Base-by-base conservation (phyloP, 2,329 filamentous ascomycete species). In the Penicillium sp. region DNA sequence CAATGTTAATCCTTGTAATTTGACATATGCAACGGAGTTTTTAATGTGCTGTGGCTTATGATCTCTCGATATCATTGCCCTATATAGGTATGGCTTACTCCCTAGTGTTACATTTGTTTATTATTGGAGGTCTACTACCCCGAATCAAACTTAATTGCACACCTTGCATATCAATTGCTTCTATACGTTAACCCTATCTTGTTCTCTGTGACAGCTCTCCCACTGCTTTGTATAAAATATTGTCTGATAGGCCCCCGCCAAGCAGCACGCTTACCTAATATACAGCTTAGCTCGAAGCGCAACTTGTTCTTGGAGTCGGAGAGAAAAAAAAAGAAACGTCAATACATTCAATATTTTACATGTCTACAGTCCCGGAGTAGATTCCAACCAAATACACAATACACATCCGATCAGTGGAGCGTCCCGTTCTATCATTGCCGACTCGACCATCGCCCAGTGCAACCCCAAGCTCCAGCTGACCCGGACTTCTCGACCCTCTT, bases 391-490 rank as follows among this genome's bases (percentile, higher is more conserved):
- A 29, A 35, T 13, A 37, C 25, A 31, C 23, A 50, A 38, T 17
- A 15, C 21, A 41, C 5, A 17, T n/a, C 41, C n/a, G 29, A 60
- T 54, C 57, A 53, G 52, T 54, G 40, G 56, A 49, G 52, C 45
- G 50, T 40, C 27, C 29, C n/a, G 19, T 31, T 40, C 17, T 27
- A 35, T 51, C 46, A 59, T 57, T 60, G 43, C 51, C 59, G 60
- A 55, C 56, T 58, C 60, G 58, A 61, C 59, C 54, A 64, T 47
- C 50, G 8, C 19, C 29, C 54, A 64, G 62, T 66, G 64, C 64
- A 61, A 66, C 62, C 58, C 60, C 58, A 45, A 46, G 17, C 40
- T 47, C 21, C 50, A 53, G 41, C 40, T 53, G 50, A 45, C 40
- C 50, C 40, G 10, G 40, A 46, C 27, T 53, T 45, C 21, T 46